Evolutionary conservation across 2,329 filamentous ascomycete genomes (phyloP), one percentile per base, ranked within the genome.

Genomic region (Cadophora sp.): DNA sequence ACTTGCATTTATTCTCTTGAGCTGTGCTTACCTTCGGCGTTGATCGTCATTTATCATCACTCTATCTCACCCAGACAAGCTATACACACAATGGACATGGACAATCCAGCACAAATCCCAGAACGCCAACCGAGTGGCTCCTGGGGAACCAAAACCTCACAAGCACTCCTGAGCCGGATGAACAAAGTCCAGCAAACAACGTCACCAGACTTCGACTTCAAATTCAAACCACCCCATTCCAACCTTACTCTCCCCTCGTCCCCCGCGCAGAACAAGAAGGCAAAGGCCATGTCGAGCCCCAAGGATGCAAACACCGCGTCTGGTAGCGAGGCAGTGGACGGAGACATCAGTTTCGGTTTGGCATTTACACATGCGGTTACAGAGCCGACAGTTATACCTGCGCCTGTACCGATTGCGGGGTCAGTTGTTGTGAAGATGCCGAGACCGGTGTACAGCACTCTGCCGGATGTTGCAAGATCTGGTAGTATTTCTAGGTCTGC

Each of bases 81-180:
- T 3, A 55, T 7, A n/a, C n/a, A 36, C 27, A n/a, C 9, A 36
- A 16, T n/a, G 1, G 27, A 14, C 2, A 55, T 55, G 18, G 30
- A 18, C 16, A 36, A 4, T 20, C 51, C 51, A 55, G 36, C 16
- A 13, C 51, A 36, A 9, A 55, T 20, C 51, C n/a, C 51, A n/a
- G 51, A 55, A n/a, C 14, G 27, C 51, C 51, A 33, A 20, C 16
- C 30, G 13, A 55, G 51, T 16, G 27, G 16, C 18, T 55, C 51
- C 51, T 55, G 51, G 51, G 30, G 27, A 4, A n/a, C 18, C 16
- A 55, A 36, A 55, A 55, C 51, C 30, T 55, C 51, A 9, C 51
- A 55, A 55, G 51, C 51, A n/a, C 51, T 55, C 5, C 16, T 55
- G 13, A 55, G 27, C 6, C 27, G n/a, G 13, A 55, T 36, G 51